Evolutionary conservation across 1,284 basidiomycete species (phyloP).

Genomic region (Leccinum pallidistipes): DNA sequence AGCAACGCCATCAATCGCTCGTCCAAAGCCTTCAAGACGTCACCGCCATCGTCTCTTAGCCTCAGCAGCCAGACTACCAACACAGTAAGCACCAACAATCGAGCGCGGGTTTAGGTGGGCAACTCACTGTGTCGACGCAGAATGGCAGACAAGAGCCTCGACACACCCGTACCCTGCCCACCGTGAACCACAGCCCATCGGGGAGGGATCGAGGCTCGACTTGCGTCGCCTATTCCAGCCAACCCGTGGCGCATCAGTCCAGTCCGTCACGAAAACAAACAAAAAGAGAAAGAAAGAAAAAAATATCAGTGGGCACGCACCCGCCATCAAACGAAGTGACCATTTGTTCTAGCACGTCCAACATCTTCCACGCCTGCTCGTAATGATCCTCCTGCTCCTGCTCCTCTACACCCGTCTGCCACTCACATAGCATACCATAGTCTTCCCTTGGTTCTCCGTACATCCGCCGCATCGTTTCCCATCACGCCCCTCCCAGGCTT

Average conservation of each 20-base stretch:
- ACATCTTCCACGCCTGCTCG: conserved; percentile 50
- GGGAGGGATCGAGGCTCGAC: conserved; percentile 35
- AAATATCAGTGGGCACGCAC: conserved; percentile 32
- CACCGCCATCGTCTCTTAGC: conserved; percentile 59
- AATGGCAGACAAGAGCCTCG: conserved; percentile 64
- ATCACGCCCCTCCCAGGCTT: conserved; percentile 47
- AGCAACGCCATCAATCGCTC: conserved; percentile 62
- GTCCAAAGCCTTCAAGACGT: conserved; percentile 56
- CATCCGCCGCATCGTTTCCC: conserved; percentile 61
- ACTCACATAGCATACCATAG: conserved; percentile 49
- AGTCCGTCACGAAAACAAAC: not conserved
- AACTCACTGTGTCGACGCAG: conserved; percentile 73
- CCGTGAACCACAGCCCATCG: conserved; percentile 31
- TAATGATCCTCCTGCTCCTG: conserved; percentile 51
- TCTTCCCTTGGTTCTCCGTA: conserved; percentile 62
- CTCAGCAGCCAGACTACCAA: conserved; percentile 71
- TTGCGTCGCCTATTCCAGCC: conserved; percentile 41
- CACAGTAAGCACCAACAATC: not conserved
- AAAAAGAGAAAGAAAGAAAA: not conserved
- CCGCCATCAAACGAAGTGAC: conserved; percentile 58
- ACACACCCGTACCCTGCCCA: conserved; percentile 61
- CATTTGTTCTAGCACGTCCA: conserved; percentile 57
- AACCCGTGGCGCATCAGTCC: conserved; percentile 14
- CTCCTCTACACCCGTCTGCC: conserved; percentile 39
- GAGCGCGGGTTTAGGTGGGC: not conserved